These are phyloP conservation scores for Zasmidium cellare DNA, from an alignment of 2,329 filamentous ascomycete species.

Conservation along the genomic window DNA sequence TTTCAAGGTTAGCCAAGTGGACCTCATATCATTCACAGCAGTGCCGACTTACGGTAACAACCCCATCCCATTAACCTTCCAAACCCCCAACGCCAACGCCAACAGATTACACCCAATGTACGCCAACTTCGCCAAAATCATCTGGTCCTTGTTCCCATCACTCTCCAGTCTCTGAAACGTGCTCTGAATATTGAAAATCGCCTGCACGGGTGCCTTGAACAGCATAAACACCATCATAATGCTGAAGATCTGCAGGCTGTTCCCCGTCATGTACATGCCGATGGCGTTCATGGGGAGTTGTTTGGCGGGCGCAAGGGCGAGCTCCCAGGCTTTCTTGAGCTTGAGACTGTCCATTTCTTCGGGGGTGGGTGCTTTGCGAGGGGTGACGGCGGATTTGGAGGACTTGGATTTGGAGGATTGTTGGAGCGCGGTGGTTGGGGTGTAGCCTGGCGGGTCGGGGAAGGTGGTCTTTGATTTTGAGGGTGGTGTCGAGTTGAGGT, in stretches of 20 bases:
- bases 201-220: conserved; percentile 93
- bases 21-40: background rate
- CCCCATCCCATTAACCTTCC: conserved; percentile 97
- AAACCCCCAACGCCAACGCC: conserved; percentile 81
- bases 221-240: conserved; percentile 99
- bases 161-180: conserved; percentile 93
- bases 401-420: conserved; percentile 19
- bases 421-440: conserved; percentile 41
- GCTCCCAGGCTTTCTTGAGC: conserved; percentile 98
- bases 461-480: conserved; percentile 68
- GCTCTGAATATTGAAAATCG: conserved; percentile 76
- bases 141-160: conserved; percentile 68
- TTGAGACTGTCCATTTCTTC: conserved; percentile 94
- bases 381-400: conserved; percentile 31
- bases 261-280: conserved; percentile 99
- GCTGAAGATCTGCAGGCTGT: conserved; percentile 96
- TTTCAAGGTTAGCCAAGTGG: conserved; percentile 22
- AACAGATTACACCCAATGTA: conserved; percentile 86
- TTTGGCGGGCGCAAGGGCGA: conserved; percentile 91
- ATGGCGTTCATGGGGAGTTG: conserved; percentile 96
- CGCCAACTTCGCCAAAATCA: conserved; percentile 80
- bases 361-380: conserved; percentile 67
- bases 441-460: conserved; percentile 84
- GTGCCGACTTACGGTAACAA: conserved; percentile 77
- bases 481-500: conserved; percentile 70